Conservation (phyloP, 805 yeast genomes). For the Candida odintsovae region DNA sequence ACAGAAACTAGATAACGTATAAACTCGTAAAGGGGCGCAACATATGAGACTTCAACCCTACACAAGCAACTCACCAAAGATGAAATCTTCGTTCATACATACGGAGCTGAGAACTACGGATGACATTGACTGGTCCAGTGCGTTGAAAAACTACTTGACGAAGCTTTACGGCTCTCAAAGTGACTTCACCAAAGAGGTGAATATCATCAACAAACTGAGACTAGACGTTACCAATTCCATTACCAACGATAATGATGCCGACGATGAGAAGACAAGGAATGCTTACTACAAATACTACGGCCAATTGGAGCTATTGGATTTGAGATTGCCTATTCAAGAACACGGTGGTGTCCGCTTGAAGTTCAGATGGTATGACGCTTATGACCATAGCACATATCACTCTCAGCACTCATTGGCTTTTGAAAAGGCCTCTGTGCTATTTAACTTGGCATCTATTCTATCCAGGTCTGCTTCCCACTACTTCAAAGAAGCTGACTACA, state of each 20-base stretch:
- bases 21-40: too few species aligned
- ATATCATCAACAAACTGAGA: constrained; percentile 50
- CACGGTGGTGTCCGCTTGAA: constrained; percentile 47
- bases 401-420: constrained; percentile 80
- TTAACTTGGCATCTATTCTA: constrained; percentile 66
- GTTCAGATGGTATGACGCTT: constrained; percentile 82
- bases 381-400: constrained; percentile 38
- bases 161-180: constrained; percentile 57
- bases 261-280: constrained; percentile 41
- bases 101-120: constrained; percentile 38
- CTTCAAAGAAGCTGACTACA: constrained; percentile 37
- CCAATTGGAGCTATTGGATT: constrained; percentile 72
- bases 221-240: constrained; percentile 48
- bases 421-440: constrained; percentile 82
- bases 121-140: constrained; percentile 59
- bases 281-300: constrained; percentile 67
- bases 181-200: constrained; percentile 53
- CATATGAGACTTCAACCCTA: too few species aligned
- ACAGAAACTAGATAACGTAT: too few species aligned
- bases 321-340: constrained; percentile 65
- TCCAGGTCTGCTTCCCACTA: constrained; percentile 42
- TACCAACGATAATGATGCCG: constrained; percentile 28
- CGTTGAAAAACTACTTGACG: constrained; percentile 51
- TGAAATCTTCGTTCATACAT: constrained; percentile 12
- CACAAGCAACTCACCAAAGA: not conserved